Conservation (phyloP, 495 filamentous ascomycete genomes). For the Penicillium steckii region DNA sequence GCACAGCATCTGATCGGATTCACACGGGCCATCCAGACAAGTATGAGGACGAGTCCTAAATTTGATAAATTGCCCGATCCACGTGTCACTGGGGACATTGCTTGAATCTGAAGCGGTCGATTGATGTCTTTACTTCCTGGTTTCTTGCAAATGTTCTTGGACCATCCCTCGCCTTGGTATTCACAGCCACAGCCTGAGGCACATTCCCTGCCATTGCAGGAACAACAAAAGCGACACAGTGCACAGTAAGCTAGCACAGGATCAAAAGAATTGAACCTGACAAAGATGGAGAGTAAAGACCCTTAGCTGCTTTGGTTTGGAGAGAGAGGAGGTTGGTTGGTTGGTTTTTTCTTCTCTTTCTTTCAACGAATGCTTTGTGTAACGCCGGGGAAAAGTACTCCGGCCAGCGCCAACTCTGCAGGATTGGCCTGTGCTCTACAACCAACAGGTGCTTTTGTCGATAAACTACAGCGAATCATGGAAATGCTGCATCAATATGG, state of each 20-base stretch:
- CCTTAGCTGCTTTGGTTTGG: too few relatives aligned
- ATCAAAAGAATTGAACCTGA: constrained; percentile 3
- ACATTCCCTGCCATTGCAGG: not conserved
- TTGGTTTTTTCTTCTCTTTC: too few relatives aligned
- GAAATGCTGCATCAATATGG: not conserved
- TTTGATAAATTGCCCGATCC: too few relatives aligned
- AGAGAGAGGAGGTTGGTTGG: not conserved
- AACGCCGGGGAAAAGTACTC: constrained; percentile 20
- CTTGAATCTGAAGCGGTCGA: too few relatives aligned
- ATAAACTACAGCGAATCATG: not conserved
- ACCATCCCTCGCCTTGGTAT: constrained; percentile 5
- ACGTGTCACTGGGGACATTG: too few relatives aligned
- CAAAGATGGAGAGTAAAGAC: too few relatives aligned
- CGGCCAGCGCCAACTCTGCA: not conserved
- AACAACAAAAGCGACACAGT: not conserved
- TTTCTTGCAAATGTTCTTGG: not conserved
- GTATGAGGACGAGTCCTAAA: too few relatives aligned
- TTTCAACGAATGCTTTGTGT: constrained; percentile 10
- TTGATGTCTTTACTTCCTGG: constrained; percentile 14
- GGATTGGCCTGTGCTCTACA: not conserved
- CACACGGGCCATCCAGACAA: not conserved
- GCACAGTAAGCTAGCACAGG: not conserved
- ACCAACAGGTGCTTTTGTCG: not conserved
- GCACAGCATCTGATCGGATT: not conserved
- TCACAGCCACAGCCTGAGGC: constrained; percentile 17